These are phyloP conservation scores for Erythrobasidium yunnanense DNA, from an alignment of 768 basidiomycete genomes.

Conservation along the genomic window DNA sequence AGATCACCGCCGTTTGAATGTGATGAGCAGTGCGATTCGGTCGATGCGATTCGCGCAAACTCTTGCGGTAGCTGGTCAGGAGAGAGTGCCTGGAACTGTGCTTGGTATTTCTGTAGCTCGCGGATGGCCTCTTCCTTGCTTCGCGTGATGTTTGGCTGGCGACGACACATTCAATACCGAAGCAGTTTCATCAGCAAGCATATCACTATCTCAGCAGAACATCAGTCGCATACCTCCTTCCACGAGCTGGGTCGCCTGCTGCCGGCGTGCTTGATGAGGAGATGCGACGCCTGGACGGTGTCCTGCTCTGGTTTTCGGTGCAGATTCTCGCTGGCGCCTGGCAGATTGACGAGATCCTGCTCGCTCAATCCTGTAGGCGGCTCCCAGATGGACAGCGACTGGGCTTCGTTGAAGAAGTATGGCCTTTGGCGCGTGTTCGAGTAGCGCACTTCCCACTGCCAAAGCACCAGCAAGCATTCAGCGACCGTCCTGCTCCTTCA, in stretches of 20 bases:
- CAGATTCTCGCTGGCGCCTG: slow-evolving; percentile 31
- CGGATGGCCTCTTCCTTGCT: slow-evolving; percentile 76
- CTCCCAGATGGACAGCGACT: slow-evolving; percentile 69
- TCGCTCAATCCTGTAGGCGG: slow-evolving; percentile 28
- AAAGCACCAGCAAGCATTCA: neutral
- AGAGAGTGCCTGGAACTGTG: slow-evolving; percentile 43
- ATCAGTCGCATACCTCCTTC: slow-evolving; percentile 43
- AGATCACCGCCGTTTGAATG: slow-evolving; percentile 74
- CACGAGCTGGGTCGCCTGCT: slow-evolving; percentile 45
- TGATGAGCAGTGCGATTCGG: slow-evolving; percentile 81
- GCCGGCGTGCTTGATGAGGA: slow-evolving; percentile 72
- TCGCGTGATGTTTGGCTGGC: slow-evolving; percentile 64
- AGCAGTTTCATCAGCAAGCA: neutral
- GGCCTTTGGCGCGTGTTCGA: slow-evolving; percentile 64
- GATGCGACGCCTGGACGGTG: slow-evolving; percentile 76
- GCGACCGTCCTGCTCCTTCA: too few relatives aligned
- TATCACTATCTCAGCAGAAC: neutral
- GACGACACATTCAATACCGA: neutral
- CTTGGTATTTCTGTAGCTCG: slow-evolving; percentile 59
- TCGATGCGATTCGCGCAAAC: slow-evolving; percentile 64
- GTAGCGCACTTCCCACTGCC: slow-evolving; percentile 73
- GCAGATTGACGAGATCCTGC: slow-evolving; percentile 30
- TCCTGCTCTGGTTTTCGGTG: slow-evolving; percentile 35
- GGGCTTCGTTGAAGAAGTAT: slow-evolving; percentile 74
- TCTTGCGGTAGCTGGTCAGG: slow-evolving; percentile 43